Conservation (phyloP, 148 eudicot genomes). For the Bassia scoparia region DNA sequence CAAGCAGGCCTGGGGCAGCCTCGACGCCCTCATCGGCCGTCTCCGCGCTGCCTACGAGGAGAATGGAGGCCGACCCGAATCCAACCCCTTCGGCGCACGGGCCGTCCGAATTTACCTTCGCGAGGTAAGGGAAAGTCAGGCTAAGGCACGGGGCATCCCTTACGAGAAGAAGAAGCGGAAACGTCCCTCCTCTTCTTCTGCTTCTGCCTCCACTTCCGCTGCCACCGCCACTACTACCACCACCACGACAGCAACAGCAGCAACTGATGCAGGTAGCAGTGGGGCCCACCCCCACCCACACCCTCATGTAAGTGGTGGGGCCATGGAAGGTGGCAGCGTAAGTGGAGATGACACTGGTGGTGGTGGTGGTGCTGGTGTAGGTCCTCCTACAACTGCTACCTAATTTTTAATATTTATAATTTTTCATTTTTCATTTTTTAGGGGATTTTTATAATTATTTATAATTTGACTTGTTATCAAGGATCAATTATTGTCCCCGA, state of each 20-base stretch:
- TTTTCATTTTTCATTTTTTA: neutral
- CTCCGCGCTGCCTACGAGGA: slow-evolving; percentile 70
- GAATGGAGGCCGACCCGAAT: slow-evolving; percentile 48
- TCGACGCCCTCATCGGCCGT: slow-evolving; percentile 65
- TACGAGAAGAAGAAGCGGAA: slow-evolving; percentile 62
- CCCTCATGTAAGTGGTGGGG: too few relatives aligned
- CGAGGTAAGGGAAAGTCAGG: slow-evolving; percentile 47
- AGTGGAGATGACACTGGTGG: slow-evolving; percentile 18
- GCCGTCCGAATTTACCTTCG: slow-evolving; percentile 48
- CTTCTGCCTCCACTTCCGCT: neutral
- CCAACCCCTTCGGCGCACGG: slow-evolving; percentile 54
- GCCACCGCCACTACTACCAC: neutral
- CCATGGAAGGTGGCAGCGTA: slow-evolving; percentile 6
- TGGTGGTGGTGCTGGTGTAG: neutral
- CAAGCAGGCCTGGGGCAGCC: slow-evolving; percentile 68
- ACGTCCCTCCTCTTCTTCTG: slow-evolving; percentile 15
- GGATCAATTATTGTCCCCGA: slow-evolving; percentile 23
- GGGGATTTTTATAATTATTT: neutral
- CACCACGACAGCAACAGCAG: neutral
- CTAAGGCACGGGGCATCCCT: slow-evolving; percentile 55
- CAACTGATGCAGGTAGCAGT: slow-evolving; percentile 6
- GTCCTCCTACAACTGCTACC: slow-evolving; percentile 27
- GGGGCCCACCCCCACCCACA: neutral
- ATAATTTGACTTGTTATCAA: slow-evolving; percentile 18
- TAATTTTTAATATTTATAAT: too few relatives aligned